Base-by-base conservation (phyloP, 2,329 filamentous ascomycete species). In the Ilyonectria sp. region DNA sequence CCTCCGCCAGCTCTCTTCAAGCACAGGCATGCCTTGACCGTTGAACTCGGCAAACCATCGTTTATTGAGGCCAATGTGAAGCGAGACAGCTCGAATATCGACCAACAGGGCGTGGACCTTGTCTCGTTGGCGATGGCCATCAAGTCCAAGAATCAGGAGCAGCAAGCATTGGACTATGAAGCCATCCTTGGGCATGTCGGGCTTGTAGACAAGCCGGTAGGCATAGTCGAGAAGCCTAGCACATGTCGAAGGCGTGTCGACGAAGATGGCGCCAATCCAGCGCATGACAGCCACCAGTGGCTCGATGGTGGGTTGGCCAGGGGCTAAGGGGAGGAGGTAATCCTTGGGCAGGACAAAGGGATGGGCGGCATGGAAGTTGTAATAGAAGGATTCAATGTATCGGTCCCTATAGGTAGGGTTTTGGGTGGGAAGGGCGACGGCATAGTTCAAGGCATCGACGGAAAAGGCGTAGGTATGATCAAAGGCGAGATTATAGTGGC, bases 1-100 rank as follows among this genome's bases (percentile, higher is more conserved):
- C 62, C 94, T 87, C 21, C 94, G 89, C 88, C 93, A 92, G 79
- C 91, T 93, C 80, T 97, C 94, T 76, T 95, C 93, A 2, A 94
- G 78, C 2, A 94, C 84, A 0, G 89, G 85, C 65, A 92, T 88
- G 6, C 89, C 88, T 40, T 86, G 83, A 10, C 92, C 91, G 73
- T 93, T 85, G 6, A 85, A 79, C 0, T 85, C 79, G 1, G 93
- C 91, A 78, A 90, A 97, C 0, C 87, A 85, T 47, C 88, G 85
- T 4, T 88, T 89, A 76, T 97, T 90, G 79, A 97, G 87, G 0
- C 92, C 91, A 21, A 97, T 86, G 63, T 94, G 89, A 6, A 96
- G 81, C 1, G 94, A 93, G 46, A 95, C 79, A 10, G 90, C 86
- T 73, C 94, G 91, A 2, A 90, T 92, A 35, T 90, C 86, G 11